Evolutionary conservation across 2,329 filamentous ascomycete genomes (phyloP), one percentile per base, ranked within the genome.

Genomic region (Alternaria novae-zelandiae): DNA sequence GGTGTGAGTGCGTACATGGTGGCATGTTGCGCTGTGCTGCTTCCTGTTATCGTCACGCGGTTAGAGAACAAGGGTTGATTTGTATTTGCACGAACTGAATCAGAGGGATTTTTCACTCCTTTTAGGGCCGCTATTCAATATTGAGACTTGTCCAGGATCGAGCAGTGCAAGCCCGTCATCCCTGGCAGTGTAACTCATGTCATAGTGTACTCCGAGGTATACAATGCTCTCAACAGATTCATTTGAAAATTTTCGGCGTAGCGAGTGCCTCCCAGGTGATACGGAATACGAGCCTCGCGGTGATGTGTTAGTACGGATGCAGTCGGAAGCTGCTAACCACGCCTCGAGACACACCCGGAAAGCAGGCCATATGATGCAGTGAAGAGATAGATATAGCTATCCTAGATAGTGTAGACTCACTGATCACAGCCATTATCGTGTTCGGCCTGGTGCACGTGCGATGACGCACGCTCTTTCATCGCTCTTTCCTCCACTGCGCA

Each of bases 1-100:
- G 70, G 69, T 3, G 63, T 75, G 0, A 59, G 54, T 4, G 63
- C 68, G 15, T 70, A 69, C 15, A 59, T 70, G 30, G 41, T 64
- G 6, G 54, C 62, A 5, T 41, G 36, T 41, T 41, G 15, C 15
- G 36, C 36, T 0, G 36, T 41, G 6, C 36, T 41, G 36, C 36
- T 41, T 17, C 36, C 36, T 41, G 36, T 41, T 10, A 41, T 41
- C 15, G 36, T 41, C 15, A 41, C 36, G 36, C 36, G 36, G 36
- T 17, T 41, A 3, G 36, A 41, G 9, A 17, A 41, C 36, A 41
- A 41, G n/a, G 15, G 36, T 10, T 41, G 15, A 32, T 32, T 36
- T 32, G 30, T 6, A 32, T 32, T n/a, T 36, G 13, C 13, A 36
- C 30, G 3, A n/a, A 36, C 30, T 36, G 13, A n/a, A 36, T 15